Conservation (phyloP, 352 stramenopile species). For the Globisporangium nagaii region DNA sequence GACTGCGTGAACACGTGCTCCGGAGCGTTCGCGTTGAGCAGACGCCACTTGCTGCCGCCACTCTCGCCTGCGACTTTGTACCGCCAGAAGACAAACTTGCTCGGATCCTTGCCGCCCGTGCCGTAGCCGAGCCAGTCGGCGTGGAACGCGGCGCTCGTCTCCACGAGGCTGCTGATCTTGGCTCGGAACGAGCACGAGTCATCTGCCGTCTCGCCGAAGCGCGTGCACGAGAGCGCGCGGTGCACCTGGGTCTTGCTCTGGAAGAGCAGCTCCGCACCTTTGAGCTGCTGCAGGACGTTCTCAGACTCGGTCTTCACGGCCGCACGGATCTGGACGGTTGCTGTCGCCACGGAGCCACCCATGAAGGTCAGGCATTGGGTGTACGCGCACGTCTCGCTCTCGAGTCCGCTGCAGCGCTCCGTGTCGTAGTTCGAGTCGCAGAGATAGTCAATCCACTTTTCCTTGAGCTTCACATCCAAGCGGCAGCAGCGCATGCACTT, state of each 20-base stretch:
- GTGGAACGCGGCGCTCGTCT: slow-evolving; percentile 4
- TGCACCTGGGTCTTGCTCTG: slow-evolving; percentile 12
- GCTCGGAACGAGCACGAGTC: slow-evolving; percentile 2
- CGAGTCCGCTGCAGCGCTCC: slow-evolving; percentile 11
- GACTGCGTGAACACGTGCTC: slow-evolving; percentile 9
- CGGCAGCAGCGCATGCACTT: slow-evolving; percentile 19
- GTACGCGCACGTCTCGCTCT: slow-evolving; percentile 7
- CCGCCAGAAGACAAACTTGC: slow-evolving; percentile 13
- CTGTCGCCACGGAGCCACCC: slow-evolving; percentile 1
- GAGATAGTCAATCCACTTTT: slow-evolving; percentile 17
- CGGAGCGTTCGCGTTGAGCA: neutral
- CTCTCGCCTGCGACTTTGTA: slow-evolving; percentile 12
- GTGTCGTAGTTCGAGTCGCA: slow-evolving; percentile 18
- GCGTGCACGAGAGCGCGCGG: slow-evolving; percentile 11
- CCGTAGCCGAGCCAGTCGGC: neutral
- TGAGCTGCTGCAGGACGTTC: slow-evolving; percentile 1
- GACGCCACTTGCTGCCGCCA: slow-evolving; percentile 5
- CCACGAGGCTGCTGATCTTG: slow-evolving; percentile 3
- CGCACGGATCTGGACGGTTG: neutral
- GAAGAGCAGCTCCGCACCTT: neutral
- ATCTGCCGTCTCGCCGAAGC: slow-evolving; percentile 1
- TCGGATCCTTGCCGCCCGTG: slow-evolving; percentile 5
- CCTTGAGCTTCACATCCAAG: slow-evolving; percentile 14
- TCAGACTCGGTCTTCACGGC: slow-evolving; percentile 3
- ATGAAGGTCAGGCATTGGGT: slow-evolving; percentile 7